Conservation (phyloP, 2,329 filamentous ascomycete genomes). For the Pseudogymnoascus sp. region DNA sequence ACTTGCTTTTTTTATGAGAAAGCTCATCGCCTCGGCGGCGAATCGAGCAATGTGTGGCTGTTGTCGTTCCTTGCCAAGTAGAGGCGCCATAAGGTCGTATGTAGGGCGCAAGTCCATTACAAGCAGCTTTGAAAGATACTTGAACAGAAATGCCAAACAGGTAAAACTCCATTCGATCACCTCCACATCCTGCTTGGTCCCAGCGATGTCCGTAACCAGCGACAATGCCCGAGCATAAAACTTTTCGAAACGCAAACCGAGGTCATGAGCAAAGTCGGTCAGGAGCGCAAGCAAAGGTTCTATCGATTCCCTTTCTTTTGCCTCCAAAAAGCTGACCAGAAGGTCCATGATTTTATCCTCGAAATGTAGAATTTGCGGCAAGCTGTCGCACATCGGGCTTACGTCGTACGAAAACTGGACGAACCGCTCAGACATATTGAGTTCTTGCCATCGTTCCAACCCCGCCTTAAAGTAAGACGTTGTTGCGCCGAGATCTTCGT, state of each 20-base stretch:
- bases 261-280: constrained; percentile 87
- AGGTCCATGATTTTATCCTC: constrained; percentile 75
- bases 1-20: constrained; percentile 82
- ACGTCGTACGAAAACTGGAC: constrained; percentile 67
- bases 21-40: constrained; percentile 89
- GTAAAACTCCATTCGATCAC: constrained; percentile 98
- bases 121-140: constrained; percentile 83
- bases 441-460: constrained; percentile 80
- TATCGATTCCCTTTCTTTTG: constrained; percentile 68
- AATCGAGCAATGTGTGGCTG: constrained; percentile 86
- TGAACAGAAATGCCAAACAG: constrained; percentile 90
- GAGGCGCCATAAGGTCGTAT: constrained; percentile 71
- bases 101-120: constrained; percentile 79
- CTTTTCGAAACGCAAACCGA: constrained; percentile 80
- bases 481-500: constrained; percentile 63
- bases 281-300: constrained; percentile 84
- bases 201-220: constrained; percentile 69
- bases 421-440: constrained; percentile 81
- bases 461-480: constrained; percentile 83
- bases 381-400: constrained; percentile 72
- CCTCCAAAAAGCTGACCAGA: constrained; percentile 66
- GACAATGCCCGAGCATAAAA: constrained; percentile 70
- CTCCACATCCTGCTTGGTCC: constrained; percentile 66
- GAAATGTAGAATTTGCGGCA: constrained; percentile 87
- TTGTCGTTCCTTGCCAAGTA: constrained; percentile 74